Base-by-base conservation (phyloP, 805 yeast species). In the Suhomyces sp. region DNA sequence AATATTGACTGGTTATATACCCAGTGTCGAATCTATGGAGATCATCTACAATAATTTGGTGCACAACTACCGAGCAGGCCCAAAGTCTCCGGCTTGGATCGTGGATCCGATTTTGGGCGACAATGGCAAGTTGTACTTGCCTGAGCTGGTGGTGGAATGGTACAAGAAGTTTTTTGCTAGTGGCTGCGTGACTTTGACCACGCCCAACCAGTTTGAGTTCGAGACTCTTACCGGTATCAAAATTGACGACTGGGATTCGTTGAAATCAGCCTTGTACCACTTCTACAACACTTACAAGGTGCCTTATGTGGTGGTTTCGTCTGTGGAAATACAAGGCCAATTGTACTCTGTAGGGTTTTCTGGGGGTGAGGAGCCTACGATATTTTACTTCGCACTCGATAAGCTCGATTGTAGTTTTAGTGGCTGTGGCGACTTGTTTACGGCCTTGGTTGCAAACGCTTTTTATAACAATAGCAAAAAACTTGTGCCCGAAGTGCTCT, bases 81-180 rank as follows among this genome's bases (percentile, higher is more conserved):
- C 25, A 35, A 39, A 22, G 4, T 9, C 15, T 31, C 71, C 80
- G 0, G 67, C 80, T 15, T 83, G 93, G 84, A 76, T 92, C 4
- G 65, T 93, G 47, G 98, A 93, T 65, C 98, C 98, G 1, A 94
- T 93, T 0, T 70, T 93, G 65, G 98, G 98, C 10, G 98, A 93
- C 63, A 86, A 89, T 59, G 97, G 97, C 0, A 78, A 74, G 52
- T 67, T 91, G 3, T 93, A 93, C 64, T 97, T 93, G 1, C 77
- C 78, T 52, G 78, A 77, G 49, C 77, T 71, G 10, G 76, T 85
- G 22, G 71, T 86, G 0, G 81, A 81, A 0, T 65, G 77, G 1
- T 86, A 85, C 61, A 71, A 73, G 57, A 55, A 72, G 10, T 68
- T 85, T n/a, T 63, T 86, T 33, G 49, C 52, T 10, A 62, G 68